These are phyloP conservation scores for Sonneratia alba DNA, from an alignment of 345 rosid genomes.

Conservation along the genomic window DNA sequence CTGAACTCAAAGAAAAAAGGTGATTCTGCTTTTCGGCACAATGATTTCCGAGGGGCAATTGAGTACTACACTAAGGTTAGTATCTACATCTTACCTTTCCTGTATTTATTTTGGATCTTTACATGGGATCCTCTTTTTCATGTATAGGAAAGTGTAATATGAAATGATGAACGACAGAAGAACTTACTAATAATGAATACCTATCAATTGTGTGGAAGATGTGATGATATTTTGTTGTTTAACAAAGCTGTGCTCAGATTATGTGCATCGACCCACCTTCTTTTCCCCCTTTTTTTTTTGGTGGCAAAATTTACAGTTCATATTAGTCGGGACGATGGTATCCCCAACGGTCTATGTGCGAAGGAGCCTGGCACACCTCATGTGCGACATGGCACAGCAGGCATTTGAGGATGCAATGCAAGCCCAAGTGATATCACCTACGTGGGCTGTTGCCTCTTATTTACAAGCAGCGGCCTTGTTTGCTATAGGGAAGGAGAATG, in stretches of 20 bases:
- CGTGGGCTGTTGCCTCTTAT: slow-evolving; percentile 70
- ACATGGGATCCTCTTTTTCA: not conserved
- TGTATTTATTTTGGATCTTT: not conserved
- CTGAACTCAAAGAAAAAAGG: slow-evolving; percentile 21
- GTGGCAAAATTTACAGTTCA: slow-evolving; percentile 35
- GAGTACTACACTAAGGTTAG: slow-evolving; percentile 16
- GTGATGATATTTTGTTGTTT: no score
- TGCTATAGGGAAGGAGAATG: slow-evolving; percentile 53
- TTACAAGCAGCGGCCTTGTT: slow-evolving; percentile 62
- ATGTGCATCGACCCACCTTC: not conserved
- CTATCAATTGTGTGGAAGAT: not conserved
- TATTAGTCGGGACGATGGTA: slow-evolving; percentile 60
- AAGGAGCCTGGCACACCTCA: slow-evolving; percentile 61
- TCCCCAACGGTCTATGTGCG: slow-evolving; percentile 69
- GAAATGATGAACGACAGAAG: not conserved
- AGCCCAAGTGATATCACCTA: slow-evolving; percentile 63
- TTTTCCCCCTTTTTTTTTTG: not conserved
- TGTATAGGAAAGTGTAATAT: not conserved
- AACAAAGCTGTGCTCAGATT: not conserved
- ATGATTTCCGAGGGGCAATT: slow-evolving; percentile 28
- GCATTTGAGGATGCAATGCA: slow-evolving; percentile 66
- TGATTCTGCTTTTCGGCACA: slow-evolving; percentile 27
- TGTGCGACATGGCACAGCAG: slow-evolving; percentile 60
- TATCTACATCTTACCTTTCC: not conserved
- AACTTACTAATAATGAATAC: not conserved